phyloP scores from a whole-genome alignment of 75 land plant genomes.

The Cryptomeria japonica region DNA sequence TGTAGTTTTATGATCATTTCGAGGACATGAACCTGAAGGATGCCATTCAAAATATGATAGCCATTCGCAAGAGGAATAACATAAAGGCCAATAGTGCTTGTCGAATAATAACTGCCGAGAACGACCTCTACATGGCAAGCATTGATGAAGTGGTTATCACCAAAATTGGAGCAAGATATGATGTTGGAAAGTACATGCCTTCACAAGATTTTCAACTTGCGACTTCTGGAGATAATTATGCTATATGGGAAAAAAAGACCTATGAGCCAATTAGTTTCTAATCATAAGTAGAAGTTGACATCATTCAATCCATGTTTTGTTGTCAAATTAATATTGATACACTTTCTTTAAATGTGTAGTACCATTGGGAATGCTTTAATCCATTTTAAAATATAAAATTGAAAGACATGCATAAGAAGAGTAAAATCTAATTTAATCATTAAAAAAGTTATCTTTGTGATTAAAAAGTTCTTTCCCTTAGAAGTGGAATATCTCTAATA shows the following conservation, averaged over 20 bases:
- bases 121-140: slow-evolving; percentile 38
- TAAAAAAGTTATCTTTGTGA: too few relatives aligned
- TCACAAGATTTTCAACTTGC: not conserved
- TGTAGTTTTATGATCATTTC: slow-evolving; percentile 55
- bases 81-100: slow-evolving; percentile 35
- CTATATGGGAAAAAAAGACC: slow-evolving; percentile 4
- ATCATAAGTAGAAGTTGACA: too few relatives aligned
- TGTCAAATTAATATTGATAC: too few relatives aligned
- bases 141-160: slow-evolving; percentile 34
- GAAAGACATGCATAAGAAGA: too few relatives aligned
- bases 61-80: slow-evolving; percentile 33
- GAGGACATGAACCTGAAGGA: slow-evolving; percentile 31
- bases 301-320: too few relatives aligned
- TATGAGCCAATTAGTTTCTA: too few relatives aligned
- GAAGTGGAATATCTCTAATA: too few relatives aligned
- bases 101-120: slow-evolving; percentile 30
- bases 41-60: slow-evolving; percentile 18
- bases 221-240: not conserved
- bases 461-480: too few relatives aligned
- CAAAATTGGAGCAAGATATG: slow-evolving; percentile 45
- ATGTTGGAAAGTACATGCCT: slow-evolving; percentile 7
- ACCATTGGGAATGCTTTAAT: too few relatives aligned
- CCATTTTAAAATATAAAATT: too few relatives aligned
- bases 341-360: too few relatives aligned
- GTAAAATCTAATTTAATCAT: too few relatives aligned